phyloP scores from a whole-genome alignment of 371 early-diverging fungal genomes.

The Rhizopus arrhizus region DNA sequence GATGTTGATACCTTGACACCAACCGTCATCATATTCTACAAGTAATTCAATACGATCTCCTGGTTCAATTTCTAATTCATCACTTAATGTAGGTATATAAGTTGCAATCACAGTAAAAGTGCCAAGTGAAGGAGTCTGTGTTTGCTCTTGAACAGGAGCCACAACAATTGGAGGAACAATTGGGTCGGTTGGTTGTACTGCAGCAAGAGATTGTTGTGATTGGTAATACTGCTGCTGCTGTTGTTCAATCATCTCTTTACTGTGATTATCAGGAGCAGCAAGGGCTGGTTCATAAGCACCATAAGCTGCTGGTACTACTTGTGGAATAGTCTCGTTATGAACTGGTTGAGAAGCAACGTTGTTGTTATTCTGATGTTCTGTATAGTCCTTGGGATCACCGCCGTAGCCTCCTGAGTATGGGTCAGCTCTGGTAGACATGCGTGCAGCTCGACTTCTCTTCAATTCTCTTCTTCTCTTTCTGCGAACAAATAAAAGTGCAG shows the following conservation, averaged over 20 bases:
- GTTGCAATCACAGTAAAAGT: conserved; percentile 47
- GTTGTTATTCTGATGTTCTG: background rate
- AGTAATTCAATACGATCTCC: conserved; percentile 60
- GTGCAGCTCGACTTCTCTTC: conserved; percentile 2
- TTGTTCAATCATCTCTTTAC: conserved; percentile 3
- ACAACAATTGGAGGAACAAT: background rate
- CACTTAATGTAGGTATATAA: conserved; percentile 57
- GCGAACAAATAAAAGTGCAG: background rate
- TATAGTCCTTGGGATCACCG: background rate
- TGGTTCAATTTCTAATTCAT: conserved; percentile 58
- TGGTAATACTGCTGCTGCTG: conserved; percentile 5
- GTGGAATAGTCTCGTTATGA: background rate
- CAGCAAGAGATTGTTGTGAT: background rate
- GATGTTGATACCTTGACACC: conserved; percentile 59
- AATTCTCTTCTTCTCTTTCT: conserved; percentile 7
- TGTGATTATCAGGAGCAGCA: background rate
- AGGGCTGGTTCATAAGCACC: background rate
- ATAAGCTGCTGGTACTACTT: background rate
- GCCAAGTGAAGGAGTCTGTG: conserved; percentile 25
- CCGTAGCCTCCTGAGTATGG: background rate
- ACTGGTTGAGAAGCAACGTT: background rate
- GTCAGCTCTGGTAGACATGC: conserved; percentile 7
- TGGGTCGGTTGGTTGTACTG: background rate
- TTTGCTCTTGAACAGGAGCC: background rate
- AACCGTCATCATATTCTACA: conserved; percentile 65